phyloP scores from a whole-genome alignment of 495 filamentous ascomycete genomes.

The Xylaria acuta region DNA sequence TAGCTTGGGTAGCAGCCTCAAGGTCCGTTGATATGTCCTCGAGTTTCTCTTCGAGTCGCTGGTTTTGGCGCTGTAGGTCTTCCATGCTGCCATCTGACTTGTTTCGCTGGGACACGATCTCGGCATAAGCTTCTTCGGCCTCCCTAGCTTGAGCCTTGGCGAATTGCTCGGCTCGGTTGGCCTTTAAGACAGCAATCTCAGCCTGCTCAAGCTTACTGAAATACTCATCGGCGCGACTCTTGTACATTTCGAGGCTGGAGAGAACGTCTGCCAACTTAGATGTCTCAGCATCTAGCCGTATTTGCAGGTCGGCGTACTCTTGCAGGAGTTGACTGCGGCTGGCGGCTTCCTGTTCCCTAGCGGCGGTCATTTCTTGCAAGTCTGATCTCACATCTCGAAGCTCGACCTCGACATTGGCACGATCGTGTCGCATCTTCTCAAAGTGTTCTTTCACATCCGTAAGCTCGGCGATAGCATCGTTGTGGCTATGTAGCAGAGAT shows the following conservation, averaged over 20 bases:
- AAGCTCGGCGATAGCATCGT: constrained; percentile 82
- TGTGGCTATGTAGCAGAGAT: constrained; percentile 81
- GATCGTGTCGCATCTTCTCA: constrained; percentile 82
- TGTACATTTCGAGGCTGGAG: constrained; percentile 87
- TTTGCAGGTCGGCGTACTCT: constrained; percentile 93
- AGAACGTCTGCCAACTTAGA: constrained; percentile 84
- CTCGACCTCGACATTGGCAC: constrained; percentile 83
- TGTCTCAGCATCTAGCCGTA: constrained; percentile 85
- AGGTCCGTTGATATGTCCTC: constrained; percentile 93
- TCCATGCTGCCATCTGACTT: constrained; percentile 88
- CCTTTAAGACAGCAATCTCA: constrained; percentile 93
- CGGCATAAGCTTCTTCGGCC: constrained; percentile 87
- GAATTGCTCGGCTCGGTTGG: constrained; percentile 89
- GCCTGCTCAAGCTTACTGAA: constrained; percentile 98
- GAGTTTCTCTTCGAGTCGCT: constrained; percentile 86
- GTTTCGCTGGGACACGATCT: constrained; percentile 90
- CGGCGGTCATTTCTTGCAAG: constrained; percentile 75
- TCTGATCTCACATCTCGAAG: constrained; percentile 84
- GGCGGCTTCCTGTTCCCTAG: constrained; percentile 81
- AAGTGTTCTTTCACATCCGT: constrained; percentile 83
- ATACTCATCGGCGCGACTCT: constrained; percentile 92
- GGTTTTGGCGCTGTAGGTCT: constrained; percentile 86
- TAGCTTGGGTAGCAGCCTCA: constrained; percentile 82
- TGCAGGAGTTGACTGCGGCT: constrained; percentile 87
- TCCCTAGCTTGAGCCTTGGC: constrained; percentile 87